A percentile compares a stretch with the other conserved stretches of the same genome.
Evolutionary conservation across 257 asterid species (phyloP).

Genomic region (Rubia yunnanensis): DNA sequence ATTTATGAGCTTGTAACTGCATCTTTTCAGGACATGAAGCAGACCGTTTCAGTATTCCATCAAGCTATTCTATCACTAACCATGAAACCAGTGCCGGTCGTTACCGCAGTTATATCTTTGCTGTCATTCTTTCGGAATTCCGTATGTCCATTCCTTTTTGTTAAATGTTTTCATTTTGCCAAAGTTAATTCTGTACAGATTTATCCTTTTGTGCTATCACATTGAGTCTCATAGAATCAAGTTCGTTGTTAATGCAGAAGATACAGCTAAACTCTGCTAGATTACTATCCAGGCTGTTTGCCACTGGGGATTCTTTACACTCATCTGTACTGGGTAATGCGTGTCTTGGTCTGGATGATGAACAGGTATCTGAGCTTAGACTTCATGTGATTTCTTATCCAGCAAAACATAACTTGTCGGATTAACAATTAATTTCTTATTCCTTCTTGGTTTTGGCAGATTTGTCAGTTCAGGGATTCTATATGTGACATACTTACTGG

Average conservation of each 20-base stretch:
- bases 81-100: constrained; percentile 68
- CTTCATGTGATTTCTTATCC: constrained; percentile 13
- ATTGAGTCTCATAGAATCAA: neutral
- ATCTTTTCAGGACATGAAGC: constrained; percentile 47
- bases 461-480: constrained; percentile 49
- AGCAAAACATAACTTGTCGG: constrained; percentile 4
- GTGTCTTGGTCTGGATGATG: constrained; percentile 72
- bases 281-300: constrained; percentile 59
- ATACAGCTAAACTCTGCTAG: constrained; percentile 70
- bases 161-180: neutral
- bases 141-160: constrained; percentile 34
- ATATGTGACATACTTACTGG: constrained; percentile 46
- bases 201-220: neutral
- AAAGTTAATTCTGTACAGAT: neutral
- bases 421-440: constrained; percentile 11
- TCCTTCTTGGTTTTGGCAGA: constrained; percentile 37
- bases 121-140: constrained; percentile 55
- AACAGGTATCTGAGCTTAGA: constrained; percentile 48
- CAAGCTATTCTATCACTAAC: constrained; percentile 58
- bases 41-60: constrained; percentile 36
- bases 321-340: constrained; percentile 41
- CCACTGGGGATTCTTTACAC: constrained; percentile 39
- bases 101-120: constrained; percentile 64
- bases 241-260: constrained; percentile 37
- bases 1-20: constrained; percentile 7